Evolutionary conservation across 441 rosid genomes (phyloP).

Genomic region (Jatropha podagrica): DNA sequence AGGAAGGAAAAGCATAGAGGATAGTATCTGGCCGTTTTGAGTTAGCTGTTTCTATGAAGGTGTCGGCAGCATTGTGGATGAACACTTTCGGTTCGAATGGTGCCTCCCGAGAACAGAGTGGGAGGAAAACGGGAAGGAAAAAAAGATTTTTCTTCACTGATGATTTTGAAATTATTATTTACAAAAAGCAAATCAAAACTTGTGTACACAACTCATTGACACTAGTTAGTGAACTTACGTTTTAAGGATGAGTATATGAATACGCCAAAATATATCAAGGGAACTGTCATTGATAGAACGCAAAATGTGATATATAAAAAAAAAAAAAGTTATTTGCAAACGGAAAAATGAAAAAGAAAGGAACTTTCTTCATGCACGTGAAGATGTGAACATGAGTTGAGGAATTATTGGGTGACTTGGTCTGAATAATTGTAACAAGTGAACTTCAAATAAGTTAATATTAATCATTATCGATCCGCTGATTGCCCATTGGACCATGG

Average conservation of each 20-base stretch:
- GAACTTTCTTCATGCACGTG: too few species aligned
- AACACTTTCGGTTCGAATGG: background rate
- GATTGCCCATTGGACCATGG: too few species aligned
- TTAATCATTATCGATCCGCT: too few species aligned
- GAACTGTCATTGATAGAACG: too few species aligned
- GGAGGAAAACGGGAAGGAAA: background rate
- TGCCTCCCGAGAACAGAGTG: background rate
- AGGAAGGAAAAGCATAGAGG: conserved; percentile 42
- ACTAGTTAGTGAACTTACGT: background rate
- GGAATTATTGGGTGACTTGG: too few species aligned
- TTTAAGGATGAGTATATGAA: background rate
- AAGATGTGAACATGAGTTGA: too few species aligned
- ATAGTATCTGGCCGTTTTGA: background rate
- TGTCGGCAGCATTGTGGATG: background rate
- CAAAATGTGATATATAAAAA: too few species aligned
- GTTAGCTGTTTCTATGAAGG: background rate
- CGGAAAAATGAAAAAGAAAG: too few species aligned
- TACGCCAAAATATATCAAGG: too few species aligned
- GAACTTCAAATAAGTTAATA: too few species aligned
- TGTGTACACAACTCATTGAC: background rate
- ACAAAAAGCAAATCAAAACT: conserved; percentile 1
- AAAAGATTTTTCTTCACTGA: background rate
- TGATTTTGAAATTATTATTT: background rate
- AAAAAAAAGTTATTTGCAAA: too few species aligned
- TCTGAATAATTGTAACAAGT: too few species aligned